Percentiles rank a stretch among this genome's conserved stretches.
Conservation (phyloP, 1,284 basidiomycete genomes). For the Fistulinella cinereoalba region DNA sequence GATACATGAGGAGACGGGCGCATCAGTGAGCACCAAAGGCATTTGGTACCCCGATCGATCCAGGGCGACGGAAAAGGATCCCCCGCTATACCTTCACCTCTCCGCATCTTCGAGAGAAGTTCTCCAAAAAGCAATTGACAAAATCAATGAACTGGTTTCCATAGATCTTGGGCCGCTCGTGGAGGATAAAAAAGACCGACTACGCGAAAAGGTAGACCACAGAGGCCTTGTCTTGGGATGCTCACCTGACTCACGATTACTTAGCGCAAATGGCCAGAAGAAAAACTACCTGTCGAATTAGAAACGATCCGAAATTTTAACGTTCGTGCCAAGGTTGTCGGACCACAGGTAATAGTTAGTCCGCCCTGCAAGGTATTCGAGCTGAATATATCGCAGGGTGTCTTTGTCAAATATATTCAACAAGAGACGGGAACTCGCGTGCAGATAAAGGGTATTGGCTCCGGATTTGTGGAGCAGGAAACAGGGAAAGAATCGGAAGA, state of each 20-base stretch:
- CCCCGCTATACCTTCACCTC: conserved; percentile 93
- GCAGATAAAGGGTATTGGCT: conserved; percentile 96
- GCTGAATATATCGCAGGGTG: conserved; percentile 51
- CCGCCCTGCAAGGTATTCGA: neutral
- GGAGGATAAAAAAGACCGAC: conserved; percentile 74
- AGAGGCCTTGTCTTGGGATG: neutral
- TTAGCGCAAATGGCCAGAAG: conserved; percentile 93
- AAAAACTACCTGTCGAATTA: conserved; percentile 84
- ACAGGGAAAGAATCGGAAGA: conserved; percentile 89
- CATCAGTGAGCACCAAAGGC: conserved; percentile 88
- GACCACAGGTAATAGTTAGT: conserved; percentile 70
- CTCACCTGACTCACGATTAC: conserved; percentile 4
- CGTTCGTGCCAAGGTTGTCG: conserved; percentile 95
- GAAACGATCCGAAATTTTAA: conserved; percentile 96
- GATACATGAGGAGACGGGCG: conserved; percentile 90
- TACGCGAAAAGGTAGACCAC: conserved; percentile 52
- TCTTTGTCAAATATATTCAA: conserved; percentile 99
- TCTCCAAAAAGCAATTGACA: conserved; percentile 79
- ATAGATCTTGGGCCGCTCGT: conserved; percentile 87
- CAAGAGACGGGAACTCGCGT: conserved; percentile 94
- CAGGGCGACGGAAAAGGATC: conserved; percentile 89
- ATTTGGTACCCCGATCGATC: conserved; percentile 91
- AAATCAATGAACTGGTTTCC: conserved; percentile 82
- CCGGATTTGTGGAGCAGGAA: conserved; percentile 94
- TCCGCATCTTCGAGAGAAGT: conserved; percentile 79